Conservation (phyloP, 1,139 yeast species). For the Nakaseomyces nivariensis region DNA sequence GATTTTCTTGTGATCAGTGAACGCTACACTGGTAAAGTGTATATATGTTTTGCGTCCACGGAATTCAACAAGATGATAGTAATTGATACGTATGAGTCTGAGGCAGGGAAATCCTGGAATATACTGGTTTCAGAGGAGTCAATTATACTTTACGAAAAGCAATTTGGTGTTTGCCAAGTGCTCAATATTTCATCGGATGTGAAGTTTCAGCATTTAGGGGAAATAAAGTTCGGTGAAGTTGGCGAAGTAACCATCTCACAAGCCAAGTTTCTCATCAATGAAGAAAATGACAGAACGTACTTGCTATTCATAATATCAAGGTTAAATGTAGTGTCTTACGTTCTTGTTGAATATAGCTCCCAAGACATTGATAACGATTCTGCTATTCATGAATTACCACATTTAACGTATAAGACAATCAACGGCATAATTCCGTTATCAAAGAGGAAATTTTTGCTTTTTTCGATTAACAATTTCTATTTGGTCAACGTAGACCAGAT, state of each 20-base stretch:
- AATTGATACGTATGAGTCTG: neutral
- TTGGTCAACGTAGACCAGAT: slow-evolving; percentile 23
- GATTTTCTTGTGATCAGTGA: neutral
- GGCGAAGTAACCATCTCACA: neutral
- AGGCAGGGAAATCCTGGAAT: neutral
- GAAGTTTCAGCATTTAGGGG: neutral
- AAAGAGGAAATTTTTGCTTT: neutral
- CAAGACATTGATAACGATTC: neutral
- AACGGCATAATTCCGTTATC: neutral
- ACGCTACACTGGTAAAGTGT: neutral
- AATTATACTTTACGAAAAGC: neutral
- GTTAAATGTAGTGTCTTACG: neutral
- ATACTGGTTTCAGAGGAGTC: neutral
- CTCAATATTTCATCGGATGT: neutral
- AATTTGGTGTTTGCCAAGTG: neutral
- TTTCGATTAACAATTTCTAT: slow-evolving; percentile 2
- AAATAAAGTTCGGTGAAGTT: neutral
- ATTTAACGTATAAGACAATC: neutral
- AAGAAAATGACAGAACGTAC: neutral
- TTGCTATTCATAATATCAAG: neutral
- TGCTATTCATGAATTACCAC: neutral
- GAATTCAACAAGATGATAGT: neutral
- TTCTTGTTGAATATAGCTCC: neutral
- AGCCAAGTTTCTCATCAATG: neutral
- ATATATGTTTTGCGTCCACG: neutral